Evolutionary conservation across 2,329 filamentous ascomycete species (phyloP).

Genomic region (Tolypocladium album): DNA sequence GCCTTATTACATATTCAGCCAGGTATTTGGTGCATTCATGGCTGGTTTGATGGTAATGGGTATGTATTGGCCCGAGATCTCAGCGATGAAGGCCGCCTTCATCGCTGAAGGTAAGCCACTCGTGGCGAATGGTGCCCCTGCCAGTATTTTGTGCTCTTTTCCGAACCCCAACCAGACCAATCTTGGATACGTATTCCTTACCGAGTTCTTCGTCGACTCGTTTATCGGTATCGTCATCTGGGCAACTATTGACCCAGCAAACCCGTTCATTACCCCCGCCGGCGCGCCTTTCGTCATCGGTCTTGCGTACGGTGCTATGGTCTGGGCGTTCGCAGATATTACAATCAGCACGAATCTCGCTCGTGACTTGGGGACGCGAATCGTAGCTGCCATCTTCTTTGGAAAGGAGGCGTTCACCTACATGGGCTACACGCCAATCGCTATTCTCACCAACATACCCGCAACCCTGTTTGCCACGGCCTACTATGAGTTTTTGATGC

Average conservation of each 20-base stretch:
- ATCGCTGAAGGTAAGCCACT: background rate
- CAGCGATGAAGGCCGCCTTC: background rate
- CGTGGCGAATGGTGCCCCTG: background rate
- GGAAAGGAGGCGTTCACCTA: background rate
- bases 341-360: background rate
- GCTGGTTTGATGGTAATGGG: background rate
- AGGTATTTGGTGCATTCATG: background rate
- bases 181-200: background rate
- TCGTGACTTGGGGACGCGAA: background rate
- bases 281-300: background rate
- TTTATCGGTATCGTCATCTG: background rate
- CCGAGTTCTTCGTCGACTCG: background rate
- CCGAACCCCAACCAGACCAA: background rate
- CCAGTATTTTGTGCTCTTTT: background rate
- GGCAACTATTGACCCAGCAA: background rate
- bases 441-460: background rate
- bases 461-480: background rate
- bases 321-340: background rate
- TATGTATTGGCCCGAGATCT: background rate
- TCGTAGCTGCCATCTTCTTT: background rate
- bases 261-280: background rate
- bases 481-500: background rate
- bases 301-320: background rate
- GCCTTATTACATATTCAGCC: background rate
- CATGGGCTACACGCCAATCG: background rate